A percentile compares a stretch with the other conserved stretches of the same genome.
These are phyloP conservation scores for Kalaharituber pfeilii DNA, from an alignment of 2,329 filamentous ascomycete species.

Conservation along the genomic window DNA sequence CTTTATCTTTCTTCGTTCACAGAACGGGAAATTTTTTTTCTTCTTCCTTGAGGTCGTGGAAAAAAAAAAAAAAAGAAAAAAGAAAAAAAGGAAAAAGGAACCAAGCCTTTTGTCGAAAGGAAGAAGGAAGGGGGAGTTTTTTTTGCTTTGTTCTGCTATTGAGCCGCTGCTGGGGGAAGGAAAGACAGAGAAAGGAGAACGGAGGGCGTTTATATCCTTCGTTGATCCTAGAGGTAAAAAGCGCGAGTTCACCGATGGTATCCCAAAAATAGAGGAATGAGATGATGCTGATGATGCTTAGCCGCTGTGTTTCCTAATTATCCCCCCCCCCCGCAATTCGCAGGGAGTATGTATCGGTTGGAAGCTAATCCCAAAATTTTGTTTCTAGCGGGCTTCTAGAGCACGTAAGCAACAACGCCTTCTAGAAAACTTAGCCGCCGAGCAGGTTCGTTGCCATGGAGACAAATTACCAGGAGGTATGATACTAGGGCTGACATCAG, in stretches of 20 bases:
- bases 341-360: neutral
- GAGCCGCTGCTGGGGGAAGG: slow-evolving; percentile 8
- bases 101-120: no score
- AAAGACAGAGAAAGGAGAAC: slow-evolving; percentile 7
- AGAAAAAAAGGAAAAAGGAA: neutral
- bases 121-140: no score
- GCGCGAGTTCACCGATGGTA: no score
- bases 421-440: neutral
- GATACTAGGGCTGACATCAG: neutral
- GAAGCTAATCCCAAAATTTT: no score
- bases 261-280: no score
- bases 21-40: neutral
- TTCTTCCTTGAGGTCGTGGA: no score
- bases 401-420: no score
- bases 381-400: no score
- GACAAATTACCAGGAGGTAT: no score
- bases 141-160: neutral
- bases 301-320: no score
- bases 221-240: no score
- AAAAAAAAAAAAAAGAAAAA: neutral
- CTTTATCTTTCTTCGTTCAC: neutral
- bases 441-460: neutral
- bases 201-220: neutral
- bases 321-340: neutral
- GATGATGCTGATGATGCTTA: no score